Percentiles rank a stretch among this genome's conserved stretches.
These are phyloP conservation scores for Leishmania aethiopica DNA, from an alignment of 208 protist species.

Conservation along the genomic window DNA sequence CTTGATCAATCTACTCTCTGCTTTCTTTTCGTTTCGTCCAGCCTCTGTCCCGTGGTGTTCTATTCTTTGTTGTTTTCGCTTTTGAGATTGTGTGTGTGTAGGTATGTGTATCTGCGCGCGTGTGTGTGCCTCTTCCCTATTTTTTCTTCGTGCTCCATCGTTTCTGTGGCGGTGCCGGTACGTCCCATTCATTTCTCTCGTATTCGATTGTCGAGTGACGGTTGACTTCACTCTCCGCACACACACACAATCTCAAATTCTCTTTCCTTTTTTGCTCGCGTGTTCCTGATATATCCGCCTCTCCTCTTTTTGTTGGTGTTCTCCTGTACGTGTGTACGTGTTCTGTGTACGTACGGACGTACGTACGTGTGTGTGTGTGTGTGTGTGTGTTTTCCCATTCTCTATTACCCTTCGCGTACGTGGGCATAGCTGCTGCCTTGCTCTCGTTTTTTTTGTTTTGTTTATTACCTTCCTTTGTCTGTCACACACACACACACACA, in stretches of 20 bases:
- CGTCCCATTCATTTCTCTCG: not conserved
- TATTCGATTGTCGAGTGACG: not conserved
- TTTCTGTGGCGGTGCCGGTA: not conserved
- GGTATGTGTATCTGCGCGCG: not conserved
- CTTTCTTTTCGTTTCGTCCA: not conserved
- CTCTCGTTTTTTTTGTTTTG: not conserved
- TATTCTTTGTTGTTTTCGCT: not conserved
- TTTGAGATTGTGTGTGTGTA: not conserved
- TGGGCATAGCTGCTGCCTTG: not conserved
- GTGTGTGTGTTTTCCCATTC: not conserved
- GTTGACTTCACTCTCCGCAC: not conserved
- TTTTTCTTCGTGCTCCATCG: not conserved
- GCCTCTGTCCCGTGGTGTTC: not conserved
- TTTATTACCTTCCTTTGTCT: not conserved
- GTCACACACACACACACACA: too few relatives aligned
- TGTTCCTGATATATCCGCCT: not conserved
- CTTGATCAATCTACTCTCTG: not conserved
- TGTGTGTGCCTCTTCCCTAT: not conserved
- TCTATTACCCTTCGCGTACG: not conserved
- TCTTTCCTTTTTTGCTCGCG: not conserved
- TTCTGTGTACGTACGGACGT: too few relatives aligned
- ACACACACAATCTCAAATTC: not conserved
- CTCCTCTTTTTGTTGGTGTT: not conserved
- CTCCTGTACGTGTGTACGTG: not conserved
- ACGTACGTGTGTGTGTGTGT: not conserved